Base-by-base conservation (phyloP, 306 rosid species). In the Corylus heterophylla region DNA sequence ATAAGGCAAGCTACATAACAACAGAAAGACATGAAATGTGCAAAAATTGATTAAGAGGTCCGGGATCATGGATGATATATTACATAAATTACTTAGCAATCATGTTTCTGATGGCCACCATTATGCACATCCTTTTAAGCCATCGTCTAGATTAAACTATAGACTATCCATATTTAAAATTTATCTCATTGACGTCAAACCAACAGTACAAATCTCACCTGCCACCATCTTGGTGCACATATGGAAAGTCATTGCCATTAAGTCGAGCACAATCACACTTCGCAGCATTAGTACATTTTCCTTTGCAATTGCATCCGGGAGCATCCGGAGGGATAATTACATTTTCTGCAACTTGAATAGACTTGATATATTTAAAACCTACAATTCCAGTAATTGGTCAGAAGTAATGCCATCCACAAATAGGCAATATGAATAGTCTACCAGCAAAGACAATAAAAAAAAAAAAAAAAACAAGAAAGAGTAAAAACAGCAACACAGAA, bases 181-280 rank as follows among this genome's bases (percentile, higher is more conserved):
- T 54, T 62, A 17, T 35, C 25, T 64, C 25, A 64, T 31, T 3
- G 48, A 13, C 22, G 14, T 63, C 69, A 63, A 64, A 31, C 25
- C 20, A 64, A 64, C 9, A 14, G 10, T 7, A 16, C 48, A 35
- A 64, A 35, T 74, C 93, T 79, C 74, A 95, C 98, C 98, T 92
- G 88, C 97, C 98, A 81, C 98, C 98, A 88, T 95, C 89, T 66
- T 83, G 92, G 54, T 85, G 86, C 77, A 95, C 98, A 27, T 92
- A 95, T 49, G 98, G 97, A 77, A 92, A 91, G 79, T 92, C 93
- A 17, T 78, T 76, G 55, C 97, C 98, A 75, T 95, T 95, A 31
- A 87, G 97, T 86, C 29, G 75, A 7, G 96, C 90, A 81, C 98
- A 95, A 59, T 89, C 86, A 48, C 98, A 95, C 7, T 88, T 89